These are phyloP conservation scores for Saturnispora gosingensis DNA, from an alignment of 805 yeast species.

Conservation along the genomic window DNA sequence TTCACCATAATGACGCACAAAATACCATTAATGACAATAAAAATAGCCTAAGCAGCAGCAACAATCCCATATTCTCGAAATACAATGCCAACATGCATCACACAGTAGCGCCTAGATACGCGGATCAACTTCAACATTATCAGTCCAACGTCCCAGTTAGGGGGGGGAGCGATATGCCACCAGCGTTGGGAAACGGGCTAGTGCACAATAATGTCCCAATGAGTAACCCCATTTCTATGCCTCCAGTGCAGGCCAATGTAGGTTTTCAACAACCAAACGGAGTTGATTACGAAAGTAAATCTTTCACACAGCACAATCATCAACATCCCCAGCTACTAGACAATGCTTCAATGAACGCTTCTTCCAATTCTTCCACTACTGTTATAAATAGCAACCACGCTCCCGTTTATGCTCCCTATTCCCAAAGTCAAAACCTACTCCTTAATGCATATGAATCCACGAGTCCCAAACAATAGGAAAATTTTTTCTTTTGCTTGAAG, in stretches of 20 bases:
- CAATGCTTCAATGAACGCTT: not conserved
- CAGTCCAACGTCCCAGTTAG: not conserved
- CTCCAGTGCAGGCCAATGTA: not conserved
- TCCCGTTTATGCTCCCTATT: not conserved
- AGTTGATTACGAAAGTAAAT: not conserved
- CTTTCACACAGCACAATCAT: not conserved
- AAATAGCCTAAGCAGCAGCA: not conserved
- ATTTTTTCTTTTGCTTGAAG: not conserved
- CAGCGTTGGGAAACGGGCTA: not conserved
- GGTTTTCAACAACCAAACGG: not conserved
- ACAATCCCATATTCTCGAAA: not conserved
- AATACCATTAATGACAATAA: not conserved
- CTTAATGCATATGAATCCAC: not conserved
- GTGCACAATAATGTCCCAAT: not conserved
- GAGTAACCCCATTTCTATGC: not conserved
- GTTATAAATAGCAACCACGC: not conserved
- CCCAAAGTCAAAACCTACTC: not conserved
- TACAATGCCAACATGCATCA: not conserved
- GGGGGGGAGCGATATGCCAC: not conserved
- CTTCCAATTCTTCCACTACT: not conserved
- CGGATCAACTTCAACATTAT: not conserved
- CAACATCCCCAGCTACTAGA: slow-evolving; percentile 3
- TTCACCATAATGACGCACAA: not conserved
- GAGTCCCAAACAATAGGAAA: not conserved
- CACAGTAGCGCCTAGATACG: not conserved